Base-by-base conservation (phyloP, 169 alveolate species). In the Cryptosporidium xiaoi region DNA sequence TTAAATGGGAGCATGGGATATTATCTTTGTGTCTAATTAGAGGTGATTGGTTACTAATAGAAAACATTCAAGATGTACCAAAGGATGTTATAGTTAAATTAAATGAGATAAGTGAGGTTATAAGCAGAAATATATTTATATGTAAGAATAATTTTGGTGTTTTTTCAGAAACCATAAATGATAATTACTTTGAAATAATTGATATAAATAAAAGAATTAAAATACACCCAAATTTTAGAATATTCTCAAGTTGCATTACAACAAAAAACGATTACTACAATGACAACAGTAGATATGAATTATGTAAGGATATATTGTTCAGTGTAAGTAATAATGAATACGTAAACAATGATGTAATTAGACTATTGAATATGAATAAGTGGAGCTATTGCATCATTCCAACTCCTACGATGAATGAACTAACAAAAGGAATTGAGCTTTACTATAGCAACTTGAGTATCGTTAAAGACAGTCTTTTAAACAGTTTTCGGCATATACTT, bases 21-120 rank as follows among this genome's bases (percentile, higher is more conserved):
- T 82, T 94, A 18, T 40, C 97, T 13, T 71, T 65, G 20, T 95
- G 96, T 48, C 83, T 94, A 89, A 87, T 68, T 2, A 65, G 66
- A 33, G 97, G 97, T 0, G 83, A 83, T 10, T 94, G 97, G 97
- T 68, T 94, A 7, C 83, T 94, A 12, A 82, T 94, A 51, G 97
- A 94, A 58, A 84, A 92, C 46, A 82, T 92, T 53, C 93, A 93
- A 51, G 91, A 90, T 51, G 31, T 92, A 27, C 92, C 96, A 3
- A 90, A 90, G 48, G 90, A 93, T 66, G 85, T 93, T 16, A 90
- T 82, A 15, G 90, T 84, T 64, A 84, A 92, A 64, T 50, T 93
- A 16, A 83, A 91, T 66, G 93, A 92, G 56, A 65, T 94, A 7
- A 89, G 92, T 18, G 90, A 83, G 56, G 93, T 92, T 67, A 82